These are phyloP conservation scores for Geoglossum glabrum DNA, from an alignment of 495 filamentous ascomycete species.

Conservation along the genomic window DNA sequence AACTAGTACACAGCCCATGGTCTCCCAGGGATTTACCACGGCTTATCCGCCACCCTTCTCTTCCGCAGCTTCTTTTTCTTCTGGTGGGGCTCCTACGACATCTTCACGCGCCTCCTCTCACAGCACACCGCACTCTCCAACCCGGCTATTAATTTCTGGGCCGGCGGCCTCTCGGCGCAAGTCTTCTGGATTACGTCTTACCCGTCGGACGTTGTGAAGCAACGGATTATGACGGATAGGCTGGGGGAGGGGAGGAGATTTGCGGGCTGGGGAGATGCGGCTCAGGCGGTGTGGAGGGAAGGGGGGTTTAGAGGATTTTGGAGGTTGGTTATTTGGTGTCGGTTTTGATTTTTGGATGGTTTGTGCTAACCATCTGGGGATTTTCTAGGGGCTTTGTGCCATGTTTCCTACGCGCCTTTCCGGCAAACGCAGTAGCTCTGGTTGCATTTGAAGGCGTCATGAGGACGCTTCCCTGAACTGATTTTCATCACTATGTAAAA, in stretches of 20 bases:
- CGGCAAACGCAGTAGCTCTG: slow-evolving; percentile 86
- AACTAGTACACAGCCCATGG: slow-evolving; percentile 38
- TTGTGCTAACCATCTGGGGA: slow-evolving; percentile 1
- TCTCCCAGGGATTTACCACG: slow-evolving; percentile 62
- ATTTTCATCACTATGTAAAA: neutral
- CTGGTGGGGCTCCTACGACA: slow-evolving; percentile 88
- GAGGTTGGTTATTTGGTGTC: slow-evolving; percentile 22
- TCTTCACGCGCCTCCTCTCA: slow-evolving; percentile 48
- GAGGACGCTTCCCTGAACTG: slow-evolving; percentile 41
- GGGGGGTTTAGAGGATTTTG: slow-evolving; percentile 64
- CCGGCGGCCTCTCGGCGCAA: slow-evolving; percentile 78
- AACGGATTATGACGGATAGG: slow-evolving; percentile 87
- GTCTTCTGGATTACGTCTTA: slow-evolving; percentile 86
- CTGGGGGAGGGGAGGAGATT: slow-evolving; percentile 56
- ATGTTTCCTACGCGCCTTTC: slow-evolving; percentile 85
- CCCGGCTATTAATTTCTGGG: slow-evolving; percentile 88
- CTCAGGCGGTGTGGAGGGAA: slow-evolving; percentile 52
- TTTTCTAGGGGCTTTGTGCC: slow-evolving; percentile 49
- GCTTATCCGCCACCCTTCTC: slow-evolving; percentile 62
- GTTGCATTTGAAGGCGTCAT: slow-evolving; percentile 87
- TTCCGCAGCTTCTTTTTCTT: slow-evolving; percentile 92
- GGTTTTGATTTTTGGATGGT: neutral
- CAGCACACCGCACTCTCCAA: slow-evolving; percentile 48
- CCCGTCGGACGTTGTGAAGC: slow-evolving; percentile 88
- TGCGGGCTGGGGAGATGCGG: slow-evolving; percentile 61